These are phyloP conservation scores for Chlamydomonas incerta DNA, from an alignment of 139 green algal genomes.

Conservation along the genomic window DNA sequence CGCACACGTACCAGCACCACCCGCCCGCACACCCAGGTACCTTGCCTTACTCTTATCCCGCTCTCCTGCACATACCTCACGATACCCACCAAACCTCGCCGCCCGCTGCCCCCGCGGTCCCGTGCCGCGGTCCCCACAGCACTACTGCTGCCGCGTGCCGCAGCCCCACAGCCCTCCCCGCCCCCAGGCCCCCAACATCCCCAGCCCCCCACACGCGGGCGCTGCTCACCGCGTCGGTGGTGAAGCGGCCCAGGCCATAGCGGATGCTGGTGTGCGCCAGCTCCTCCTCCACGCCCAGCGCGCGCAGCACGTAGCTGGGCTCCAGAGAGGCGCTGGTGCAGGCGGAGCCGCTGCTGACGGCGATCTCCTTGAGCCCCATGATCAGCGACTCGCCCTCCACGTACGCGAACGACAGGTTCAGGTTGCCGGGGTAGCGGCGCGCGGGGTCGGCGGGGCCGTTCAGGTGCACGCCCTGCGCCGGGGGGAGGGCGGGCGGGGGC, in stretches of 20 bases:
- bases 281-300: slow-evolving; percentile 98
- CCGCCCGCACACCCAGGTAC: no score
- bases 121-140: no score
- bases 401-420: slow-evolving; percentile 98
- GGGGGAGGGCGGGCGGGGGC: no score
- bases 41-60: no score
- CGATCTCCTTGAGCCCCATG: slow-evolving; percentile 98
- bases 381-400: slow-evolving; percentile 97
- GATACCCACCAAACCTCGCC: no score
- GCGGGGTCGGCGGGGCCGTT: slow-evolving; percentile 81
- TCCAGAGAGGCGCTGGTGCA: slow-evolving; percentile 97
- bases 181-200: neutral
- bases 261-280: slow-evolving; percentile 93
- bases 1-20: no score
- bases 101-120: no score
- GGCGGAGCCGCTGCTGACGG: slow-evolving; percentile 89
- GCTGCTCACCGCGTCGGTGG: slow-evolving; percentile 73
- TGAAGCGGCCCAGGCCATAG: slow-evolving; percentile 97
- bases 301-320: slow-evolving; percentile 96
- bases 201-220: no score
- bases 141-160: neutral
- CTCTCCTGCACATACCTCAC: no score
- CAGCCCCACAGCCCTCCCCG: neutral
- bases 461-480: slow-evolving; percentile 84
- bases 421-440: slow-evolving; percentile 90